Evolutionary conservation across 495 filamentous ascomycete species (phyloP), one percentile per base, ranked within the genome.

Genomic region (Aspergillus sclerotiicarbonarius): DNA sequence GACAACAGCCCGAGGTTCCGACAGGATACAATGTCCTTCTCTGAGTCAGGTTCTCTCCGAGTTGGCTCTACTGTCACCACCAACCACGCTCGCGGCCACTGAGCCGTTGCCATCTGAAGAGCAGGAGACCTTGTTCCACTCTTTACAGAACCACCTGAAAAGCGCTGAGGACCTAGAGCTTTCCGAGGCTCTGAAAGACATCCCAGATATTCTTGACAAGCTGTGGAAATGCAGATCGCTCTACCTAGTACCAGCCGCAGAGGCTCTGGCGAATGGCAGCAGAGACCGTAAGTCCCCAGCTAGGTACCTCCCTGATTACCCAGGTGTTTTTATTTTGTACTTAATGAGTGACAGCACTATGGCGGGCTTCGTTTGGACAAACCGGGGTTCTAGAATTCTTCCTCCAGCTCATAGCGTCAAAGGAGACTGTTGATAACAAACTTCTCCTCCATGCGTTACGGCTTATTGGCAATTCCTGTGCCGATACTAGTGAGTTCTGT

Each of bases 401-500:
- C 61, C 74, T 90, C 9, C 64, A 75, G 16, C 60, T 86, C 6
- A 61, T 89, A 44, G 69, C 80, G 9, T 72, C 65, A 0, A 69
- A 62, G 30, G 62, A 72, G 16, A 68, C 68, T 2, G 56, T 67
- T 20, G 68, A 79, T 12, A 54, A 67, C 18, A 58, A 60, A 31
- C 52, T 80, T 30, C 58, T 78, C 32, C 68, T 81, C 7, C 85
- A 90, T 61, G 77, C 82, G 29, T 72, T 94, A 31, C 83, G 89
- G 15, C 60, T 93, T 21, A 76, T 91, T 63, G 90, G 88, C 3
- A 93, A 93, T 69, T 84, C 84, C n/a, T 92, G 89, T 70, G 90
- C 90, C 45, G 90, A 93, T 65, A 87, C 84, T 54, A 84, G 89
- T 89, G 72, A 64, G 77, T 62, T 35, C 45, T 13, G 13, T 4